phyloP scores from a whole-genome alignment of 257 asterid species.

The Solanum peruvianum region DNA sequence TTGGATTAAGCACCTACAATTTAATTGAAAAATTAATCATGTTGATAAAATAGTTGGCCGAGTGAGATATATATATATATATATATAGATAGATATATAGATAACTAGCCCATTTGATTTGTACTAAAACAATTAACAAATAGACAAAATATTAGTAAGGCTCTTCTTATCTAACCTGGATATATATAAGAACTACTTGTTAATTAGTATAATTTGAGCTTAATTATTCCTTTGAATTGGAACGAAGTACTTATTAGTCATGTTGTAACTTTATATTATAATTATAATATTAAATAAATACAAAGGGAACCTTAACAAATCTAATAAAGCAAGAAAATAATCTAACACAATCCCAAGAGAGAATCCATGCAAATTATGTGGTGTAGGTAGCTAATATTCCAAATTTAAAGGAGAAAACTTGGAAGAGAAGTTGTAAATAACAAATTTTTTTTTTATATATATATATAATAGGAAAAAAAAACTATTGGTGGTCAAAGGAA shows the following conservation, averaged over 20 bases:
- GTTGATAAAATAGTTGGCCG: background rate
- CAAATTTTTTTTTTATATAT: background rate
- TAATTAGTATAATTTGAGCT: background rate
- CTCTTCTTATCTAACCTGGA: background rate
- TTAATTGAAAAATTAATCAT: background rate
- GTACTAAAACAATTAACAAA: background rate
- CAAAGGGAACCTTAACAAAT: background rate
- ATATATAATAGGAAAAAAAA: background rate
- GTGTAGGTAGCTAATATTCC: constrained; percentile 5
- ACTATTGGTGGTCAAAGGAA: constrained; percentile 19
- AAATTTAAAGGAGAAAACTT: constrained; percentile 3
- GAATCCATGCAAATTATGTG: background rate
- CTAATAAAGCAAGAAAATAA: background rate
- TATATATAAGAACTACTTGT: background rate
- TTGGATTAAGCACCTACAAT: background rate
- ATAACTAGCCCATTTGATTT: background rate
- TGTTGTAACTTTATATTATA: background rate
- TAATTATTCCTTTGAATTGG: background rate
- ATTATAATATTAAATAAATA: background rate
- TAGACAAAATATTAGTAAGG: background rate
- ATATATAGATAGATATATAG: no score
- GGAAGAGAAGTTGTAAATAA: constrained; percentile 1
- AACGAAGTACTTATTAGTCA: background rate
- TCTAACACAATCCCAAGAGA: background rate
- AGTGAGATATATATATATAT: no score